Evolutionary conservation across 164 flowering plant genomes (phyloP).

Genomic region (Liquidambar formosana): DNA sequence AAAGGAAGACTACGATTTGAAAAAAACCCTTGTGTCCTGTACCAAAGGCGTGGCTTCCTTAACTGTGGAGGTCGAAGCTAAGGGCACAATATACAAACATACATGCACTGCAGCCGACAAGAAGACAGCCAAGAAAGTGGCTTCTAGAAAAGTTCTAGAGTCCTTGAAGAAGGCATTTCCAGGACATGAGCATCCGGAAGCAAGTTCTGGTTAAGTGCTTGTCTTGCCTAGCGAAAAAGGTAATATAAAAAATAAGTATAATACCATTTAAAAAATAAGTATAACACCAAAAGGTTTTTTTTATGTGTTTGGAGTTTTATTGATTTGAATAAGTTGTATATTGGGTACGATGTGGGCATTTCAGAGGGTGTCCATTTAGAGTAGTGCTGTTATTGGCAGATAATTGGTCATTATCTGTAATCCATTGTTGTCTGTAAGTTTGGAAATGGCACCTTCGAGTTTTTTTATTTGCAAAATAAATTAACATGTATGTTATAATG

Average conservation of each 20-base stretch:
- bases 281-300: neutral
- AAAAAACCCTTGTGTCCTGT: neutral
- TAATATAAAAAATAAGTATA: neutral
- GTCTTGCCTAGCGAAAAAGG: no score
- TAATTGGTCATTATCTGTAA: no score
- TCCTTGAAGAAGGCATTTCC: slow-evolving; percentile 31
- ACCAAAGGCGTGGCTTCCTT: slow-evolving; percentile 26
- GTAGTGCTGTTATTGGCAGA: no score
- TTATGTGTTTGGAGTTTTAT: no score
- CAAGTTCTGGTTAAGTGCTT: neutral
- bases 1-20: slow-evolving; percentile 25
- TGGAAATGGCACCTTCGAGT: no score
- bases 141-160: slow-evolving; percentile 50
- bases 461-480: no score
- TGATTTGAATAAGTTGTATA: no score
- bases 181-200: slow-evolving; percentile 1
- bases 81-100: slow-evolving; percentile 31
- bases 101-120: slow-evolving; percentile 37
- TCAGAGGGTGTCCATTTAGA: no score
- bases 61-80: slow-evolving; percentile 49
- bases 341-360: no score
- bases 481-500: no score
- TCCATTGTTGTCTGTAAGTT: no score
- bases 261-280: no score
- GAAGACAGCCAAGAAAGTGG: slow-evolving; percentile 44